These are phyloP conservation scores for Dioscorea zingiberensis DNA, from an alignment of 106 monocot genomes.

Conservation along the genomic window DNA sequence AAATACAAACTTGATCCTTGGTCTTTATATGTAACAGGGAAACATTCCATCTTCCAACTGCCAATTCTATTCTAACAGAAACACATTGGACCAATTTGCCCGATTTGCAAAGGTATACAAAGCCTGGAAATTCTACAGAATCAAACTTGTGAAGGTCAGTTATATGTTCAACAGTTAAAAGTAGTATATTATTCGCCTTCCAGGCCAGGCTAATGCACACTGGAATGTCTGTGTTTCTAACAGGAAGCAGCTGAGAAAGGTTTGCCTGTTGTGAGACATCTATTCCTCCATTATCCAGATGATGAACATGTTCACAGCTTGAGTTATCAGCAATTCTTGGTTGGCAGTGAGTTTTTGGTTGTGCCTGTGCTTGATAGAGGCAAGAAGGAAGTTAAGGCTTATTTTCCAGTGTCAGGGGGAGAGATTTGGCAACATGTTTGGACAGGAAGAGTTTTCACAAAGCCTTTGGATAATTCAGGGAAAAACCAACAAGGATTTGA, in stretches of 20 bases:
- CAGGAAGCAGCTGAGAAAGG: constrained; percentile 79
- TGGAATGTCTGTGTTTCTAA: neutral
- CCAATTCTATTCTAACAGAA: constrained; percentile 75
- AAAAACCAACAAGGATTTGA: constrained; percentile 33
- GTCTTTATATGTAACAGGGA: constrained; percentile 33
- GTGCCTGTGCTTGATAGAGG: constrained; percentile 77
- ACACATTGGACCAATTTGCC: constrained; percentile 63
- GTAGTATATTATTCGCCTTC: neutral
- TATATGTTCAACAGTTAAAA: neutral
- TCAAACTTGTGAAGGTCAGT: constrained; percentile 68
- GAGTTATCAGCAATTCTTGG: constrained; percentile 70
- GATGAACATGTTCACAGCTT: constrained; percentile 51
- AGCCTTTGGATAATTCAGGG: neutral
- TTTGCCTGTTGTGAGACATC: constrained; percentile 59
- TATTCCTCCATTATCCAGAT: constrained; percentile 83
- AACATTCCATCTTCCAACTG: constrained; percentile 67
- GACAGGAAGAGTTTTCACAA: constrained; percentile 41
- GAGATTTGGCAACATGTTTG: constrained; percentile 73
- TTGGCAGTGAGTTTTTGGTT: constrained; percentile 73
- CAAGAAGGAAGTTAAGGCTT: constrained; percentile 43
- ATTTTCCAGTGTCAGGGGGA: constrained; percentile 50
- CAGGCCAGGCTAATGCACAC: neutral
- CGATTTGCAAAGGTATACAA: constrained; percentile 82
- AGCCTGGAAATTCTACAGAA: constrained; percentile 79
- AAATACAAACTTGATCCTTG: neutral